A percentile compares a stretch with the other conserved stretches of the same genome.
phyloP scores from a whole-genome alignment of 108 stramenopile species.

The Fistulifera solaris region DNA sequence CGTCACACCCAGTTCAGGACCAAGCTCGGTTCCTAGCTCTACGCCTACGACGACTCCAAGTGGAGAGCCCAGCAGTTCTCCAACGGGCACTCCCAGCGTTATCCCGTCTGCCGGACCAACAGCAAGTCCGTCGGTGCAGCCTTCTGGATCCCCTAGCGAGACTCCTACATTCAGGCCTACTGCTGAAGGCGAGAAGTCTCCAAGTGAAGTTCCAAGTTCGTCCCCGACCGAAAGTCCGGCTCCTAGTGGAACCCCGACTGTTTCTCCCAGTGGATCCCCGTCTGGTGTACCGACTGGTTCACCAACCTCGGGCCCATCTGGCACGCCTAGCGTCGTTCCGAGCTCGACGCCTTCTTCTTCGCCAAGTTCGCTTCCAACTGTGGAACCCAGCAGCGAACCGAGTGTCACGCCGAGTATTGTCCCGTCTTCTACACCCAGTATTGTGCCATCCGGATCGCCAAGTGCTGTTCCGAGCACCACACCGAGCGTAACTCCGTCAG shows the following conservation, averaged over 20 bases:
- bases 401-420: background rate
- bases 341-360: background rate
- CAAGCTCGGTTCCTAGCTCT: background rate
- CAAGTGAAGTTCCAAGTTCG: conserved; percentile 3
- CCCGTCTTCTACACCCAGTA: background rate
- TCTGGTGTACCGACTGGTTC: background rate
- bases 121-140: background rate
- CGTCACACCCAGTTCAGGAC: background rate
- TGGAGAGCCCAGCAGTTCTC: conserved; percentile 1
- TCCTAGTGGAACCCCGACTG: conserved; percentile 8
- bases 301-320: background rate
- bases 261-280: background rate
- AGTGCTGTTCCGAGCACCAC: background rate
- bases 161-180: background rate
- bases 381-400: background rate
- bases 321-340: background rate
- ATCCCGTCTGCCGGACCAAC: background rate
- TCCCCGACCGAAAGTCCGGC: background rate
- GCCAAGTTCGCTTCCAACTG: background rate
- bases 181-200: background rate
- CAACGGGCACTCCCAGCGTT: background rate
- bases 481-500: background rate
- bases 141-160: conserved; percentile 1
- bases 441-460: background rate
- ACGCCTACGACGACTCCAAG: background rate